Conservation (phyloP, 306 rosid species). For the Crataegus laevigata region DNA sequence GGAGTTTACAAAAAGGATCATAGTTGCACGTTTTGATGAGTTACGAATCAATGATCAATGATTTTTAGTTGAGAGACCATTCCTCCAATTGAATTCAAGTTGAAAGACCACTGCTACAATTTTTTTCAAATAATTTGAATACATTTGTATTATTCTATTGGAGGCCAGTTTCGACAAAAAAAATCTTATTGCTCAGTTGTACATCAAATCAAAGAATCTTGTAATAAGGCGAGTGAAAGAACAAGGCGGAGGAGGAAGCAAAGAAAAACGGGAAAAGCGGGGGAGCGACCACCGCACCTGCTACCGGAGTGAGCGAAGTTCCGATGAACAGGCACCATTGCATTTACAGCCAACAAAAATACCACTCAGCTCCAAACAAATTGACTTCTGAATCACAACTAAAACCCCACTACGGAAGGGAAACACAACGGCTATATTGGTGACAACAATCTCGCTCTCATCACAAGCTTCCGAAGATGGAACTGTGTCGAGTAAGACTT, state of each 20-base stretch:
- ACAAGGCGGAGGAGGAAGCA: background rate
- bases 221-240: background rate
- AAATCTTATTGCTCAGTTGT: constrained; percentile 28
- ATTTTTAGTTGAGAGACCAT: too few relatives aligned
- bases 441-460: background rate
- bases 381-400: constrained; percentile 10
- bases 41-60: too few relatives aligned
- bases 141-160: background rate
- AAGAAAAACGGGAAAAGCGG: background rate
- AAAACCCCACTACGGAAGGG: background rate
- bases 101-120: too few relatives aligned
- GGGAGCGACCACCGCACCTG: constrained; percentile 14
- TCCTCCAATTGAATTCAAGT: too few relatives aligned
- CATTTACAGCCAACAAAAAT: background rate
- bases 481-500: constrained; percentile 3
- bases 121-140: background rate
- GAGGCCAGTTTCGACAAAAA: constrained; percentile 31
- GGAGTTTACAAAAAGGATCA: too few relatives aligned
- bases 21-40: too few relatives aligned
- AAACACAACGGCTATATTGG: background rate
- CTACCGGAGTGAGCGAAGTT: constrained; percentile 17
- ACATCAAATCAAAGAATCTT: constrained; percentile 28
- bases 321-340: constrained; percentile 9
- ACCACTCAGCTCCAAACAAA: background rate
- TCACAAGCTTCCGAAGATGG: background rate